Conservation (phyloP, 331 rosid genomes). For the Acacia concinna region DNA sequence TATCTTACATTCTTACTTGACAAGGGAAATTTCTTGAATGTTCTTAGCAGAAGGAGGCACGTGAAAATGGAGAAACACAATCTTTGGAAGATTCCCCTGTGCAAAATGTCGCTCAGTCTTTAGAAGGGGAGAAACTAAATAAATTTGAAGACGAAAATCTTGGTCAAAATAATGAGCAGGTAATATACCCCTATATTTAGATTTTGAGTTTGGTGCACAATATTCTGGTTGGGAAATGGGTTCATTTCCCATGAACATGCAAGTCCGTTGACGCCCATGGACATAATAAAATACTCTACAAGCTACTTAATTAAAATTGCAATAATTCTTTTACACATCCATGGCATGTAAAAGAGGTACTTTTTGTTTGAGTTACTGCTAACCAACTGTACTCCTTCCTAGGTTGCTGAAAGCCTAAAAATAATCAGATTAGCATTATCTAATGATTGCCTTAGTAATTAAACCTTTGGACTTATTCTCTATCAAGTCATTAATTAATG, state of each 20-base stretch:
- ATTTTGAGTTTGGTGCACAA: conserved; percentile 10
- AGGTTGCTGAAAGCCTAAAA: conserved; percentile 8
- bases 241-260: neutral
- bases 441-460: conserved; percentile 13
- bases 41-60: conserved; percentile 56
- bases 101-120: conserved; percentile 42
- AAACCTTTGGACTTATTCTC: neutral
- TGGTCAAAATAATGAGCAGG: conserved; percentile 55
- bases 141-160: conserved; percentile 50
- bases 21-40: conserved; percentile 22
- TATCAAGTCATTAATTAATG: neutral
- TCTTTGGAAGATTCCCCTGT: conserved; percentile 47
- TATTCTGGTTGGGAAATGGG: neutral
- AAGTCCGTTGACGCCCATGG: conserved; percentile 7
- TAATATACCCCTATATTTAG: conserved; percentile 31
- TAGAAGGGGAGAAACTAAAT: conserved; percentile 46
- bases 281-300: neutral
- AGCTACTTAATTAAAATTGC: conserved; percentile 8
- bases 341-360: neutral
- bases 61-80: conserved; percentile 44
- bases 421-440: neutral
- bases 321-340: conserved; percentile 9
- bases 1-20: conserved; percentile 19
- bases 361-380: conserved; percentile 16
- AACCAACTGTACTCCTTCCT: conserved; percentile 3